phyloP scores from a whole-genome alignment of 495 filamentous ascomycete species.

The Stereocaulon alpinum region DNA sequence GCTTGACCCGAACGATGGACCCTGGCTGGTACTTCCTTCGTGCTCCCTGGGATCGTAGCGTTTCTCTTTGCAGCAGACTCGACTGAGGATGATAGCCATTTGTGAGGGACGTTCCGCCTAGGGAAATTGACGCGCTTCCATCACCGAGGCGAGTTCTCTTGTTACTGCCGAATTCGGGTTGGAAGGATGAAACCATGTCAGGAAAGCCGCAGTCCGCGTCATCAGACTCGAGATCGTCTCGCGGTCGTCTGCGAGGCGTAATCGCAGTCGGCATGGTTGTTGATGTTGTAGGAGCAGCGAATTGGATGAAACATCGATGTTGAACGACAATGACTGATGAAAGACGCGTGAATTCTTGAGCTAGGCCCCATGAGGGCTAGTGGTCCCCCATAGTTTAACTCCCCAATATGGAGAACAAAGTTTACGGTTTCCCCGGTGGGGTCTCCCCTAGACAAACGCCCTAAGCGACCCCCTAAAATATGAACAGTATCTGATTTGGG shows the following conservation, averaged over 20 bases:
- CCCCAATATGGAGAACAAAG: too few species aligned
- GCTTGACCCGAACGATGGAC: slow-evolving; percentile 76
- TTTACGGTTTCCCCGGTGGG: too few species aligned
- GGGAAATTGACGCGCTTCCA: slow-evolving; percentile 11
- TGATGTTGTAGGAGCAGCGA: neutral
- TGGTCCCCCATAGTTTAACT: too few species aligned
- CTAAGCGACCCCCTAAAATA: too few species aligned
- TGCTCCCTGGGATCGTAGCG: slow-evolving; percentile 8
- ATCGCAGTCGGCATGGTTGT: slow-evolving; percentile 8
- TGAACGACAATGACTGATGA: too few species aligned
- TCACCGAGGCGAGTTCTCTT: slow-evolving; percentile 22
- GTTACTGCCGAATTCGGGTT: slow-evolving; percentile 4
- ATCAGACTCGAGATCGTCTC: slow-evolving; percentile 12
- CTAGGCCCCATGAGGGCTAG: neutral
- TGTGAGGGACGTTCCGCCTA: slow-evolving; percentile 5
- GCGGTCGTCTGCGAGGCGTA: slow-evolving; percentile 12
- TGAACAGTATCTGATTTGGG: too few species aligned
- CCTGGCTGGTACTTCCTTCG: slow-evolving; percentile 53
- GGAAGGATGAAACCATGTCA: slow-evolving; percentile 7
- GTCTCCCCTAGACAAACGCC: too few species aligned
- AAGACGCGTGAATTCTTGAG: neutral
- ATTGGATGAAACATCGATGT: neutral
- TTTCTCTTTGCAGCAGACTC: slow-evolving; percentile 11
- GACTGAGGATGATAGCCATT: slow-evolving; percentile 9
- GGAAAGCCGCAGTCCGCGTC: slow-evolving; percentile 6